phyloP scores from a whole-genome alignment of 1,139 yeast genomes.

The Tardiomyces depauwii region DNA sequence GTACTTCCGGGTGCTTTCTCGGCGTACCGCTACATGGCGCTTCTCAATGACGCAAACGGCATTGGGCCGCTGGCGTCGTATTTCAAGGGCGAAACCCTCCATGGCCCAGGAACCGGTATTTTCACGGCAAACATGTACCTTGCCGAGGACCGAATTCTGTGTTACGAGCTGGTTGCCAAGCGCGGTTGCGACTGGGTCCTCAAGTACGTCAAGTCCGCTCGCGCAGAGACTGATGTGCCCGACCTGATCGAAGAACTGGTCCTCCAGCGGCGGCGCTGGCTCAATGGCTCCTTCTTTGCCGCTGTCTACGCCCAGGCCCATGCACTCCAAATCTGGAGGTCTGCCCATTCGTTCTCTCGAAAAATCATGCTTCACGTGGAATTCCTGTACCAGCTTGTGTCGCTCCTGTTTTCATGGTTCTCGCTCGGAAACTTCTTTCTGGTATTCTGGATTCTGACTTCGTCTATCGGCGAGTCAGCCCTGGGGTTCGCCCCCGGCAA shows the following conservation, averaged over 20 bases:
- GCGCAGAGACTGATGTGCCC: constrained; percentile 80
- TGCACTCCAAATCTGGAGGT: constrained; percentile 58
- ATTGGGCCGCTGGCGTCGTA: constrained; percentile 68
- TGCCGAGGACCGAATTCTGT: constrained; percentile 75
- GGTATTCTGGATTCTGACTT: constrained; percentile 65
- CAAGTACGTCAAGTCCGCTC: constrained; percentile 63
- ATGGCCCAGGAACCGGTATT: constrained; percentile 46
- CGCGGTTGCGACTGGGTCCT: constrained; percentile 47
- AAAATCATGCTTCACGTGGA: constrained; percentile 57
- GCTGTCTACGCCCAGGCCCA: constrained; percentile 67
- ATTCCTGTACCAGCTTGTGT: constrained; percentile 55
- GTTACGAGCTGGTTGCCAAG: constrained; percentile 77
- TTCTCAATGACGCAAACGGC: constrained; percentile 50
- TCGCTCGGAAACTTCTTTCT: constrained; percentile 66
- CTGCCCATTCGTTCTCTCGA: constrained; percentile 51
- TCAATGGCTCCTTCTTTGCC: constrained; percentile 77
- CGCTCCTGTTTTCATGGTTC: constrained; percentile 68
- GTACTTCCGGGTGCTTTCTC: constrained; percentile 83
- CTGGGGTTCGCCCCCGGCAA: constrained; percentile 61
- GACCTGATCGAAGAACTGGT: constrained; percentile 61
- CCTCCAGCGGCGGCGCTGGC: constrained; percentile 74
- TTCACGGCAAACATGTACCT: constrained; percentile 77
- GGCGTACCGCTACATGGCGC: constrained; percentile 67
- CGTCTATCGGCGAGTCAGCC: constrained; percentile 47
- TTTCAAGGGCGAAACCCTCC: constrained; percentile 67